Evolutionary conservation across 495 filamentous ascomycete species (phyloP).

Genomic region (Trichoderma orchidacearum): DNA sequence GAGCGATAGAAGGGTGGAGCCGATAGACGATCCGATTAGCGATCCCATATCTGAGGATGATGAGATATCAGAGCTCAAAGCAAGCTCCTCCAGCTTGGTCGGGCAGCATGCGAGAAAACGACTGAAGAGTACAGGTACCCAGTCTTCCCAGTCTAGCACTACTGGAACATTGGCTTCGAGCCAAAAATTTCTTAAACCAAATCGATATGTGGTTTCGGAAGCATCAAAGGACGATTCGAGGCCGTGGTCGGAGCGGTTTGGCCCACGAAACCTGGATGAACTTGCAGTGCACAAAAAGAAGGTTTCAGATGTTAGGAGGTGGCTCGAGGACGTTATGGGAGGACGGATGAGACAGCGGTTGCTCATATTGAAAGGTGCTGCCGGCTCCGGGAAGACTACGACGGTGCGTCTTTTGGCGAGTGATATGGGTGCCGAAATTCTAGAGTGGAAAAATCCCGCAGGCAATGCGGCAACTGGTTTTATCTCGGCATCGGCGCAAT

Average conservation of each 20-base stretch:
- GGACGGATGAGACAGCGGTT: conserved; percentile 54
- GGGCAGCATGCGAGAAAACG: conserved; percentile 32
- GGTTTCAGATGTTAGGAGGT: conserved; percentile 68
- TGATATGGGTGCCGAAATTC: conserved; percentile 53
- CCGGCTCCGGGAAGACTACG: conserved; percentile 86
- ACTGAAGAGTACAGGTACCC: conserved; percentile 10
- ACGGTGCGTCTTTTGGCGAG: conserved; percentile 64
- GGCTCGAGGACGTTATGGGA: conserved; percentile 61
- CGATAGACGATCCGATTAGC: conserved; percentile 31
- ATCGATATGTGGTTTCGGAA: conserved; percentile 6
- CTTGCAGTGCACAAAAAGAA: conserved; percentile 90
- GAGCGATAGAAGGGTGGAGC: conserved; percentile 3
- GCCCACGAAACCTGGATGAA: conserved; percentile 59
- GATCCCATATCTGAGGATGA: conserved; percentile 39
- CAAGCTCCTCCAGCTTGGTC: conserved; percentile 25
- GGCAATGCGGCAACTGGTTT: conserved; percentile 41
- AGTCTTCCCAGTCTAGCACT: conserved; percentile 7
- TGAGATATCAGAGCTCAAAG: conserved; percentile 25
- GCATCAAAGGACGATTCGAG: conserved; percentile 25
- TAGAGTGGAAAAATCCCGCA: conserved; percentile 84
- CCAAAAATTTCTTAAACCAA: conserved; percentile 25
- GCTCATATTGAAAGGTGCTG: conserved; percentile 78
- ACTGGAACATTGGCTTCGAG: conserved; percentile 7
- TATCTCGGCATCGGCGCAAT: conserved; percentile 56
- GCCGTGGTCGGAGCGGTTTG: conserved; percentile 83